These are phyloP conservation scores for Sphenostylis stenocarpa DNA, from an alignment of 306 rosid genomes.

Conservation along the genomic window DNA sequence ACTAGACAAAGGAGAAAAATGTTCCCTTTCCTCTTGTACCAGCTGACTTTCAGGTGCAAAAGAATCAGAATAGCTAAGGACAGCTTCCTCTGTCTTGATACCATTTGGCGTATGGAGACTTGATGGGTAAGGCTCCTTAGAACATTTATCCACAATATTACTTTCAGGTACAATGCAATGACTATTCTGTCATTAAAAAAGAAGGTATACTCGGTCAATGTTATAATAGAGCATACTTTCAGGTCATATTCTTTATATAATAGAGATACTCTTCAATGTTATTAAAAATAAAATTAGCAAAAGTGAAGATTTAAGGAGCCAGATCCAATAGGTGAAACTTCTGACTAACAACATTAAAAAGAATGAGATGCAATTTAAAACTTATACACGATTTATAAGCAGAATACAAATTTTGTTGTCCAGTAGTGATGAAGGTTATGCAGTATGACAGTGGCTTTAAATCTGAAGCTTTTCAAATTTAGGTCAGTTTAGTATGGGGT, in stretches of 20 bases:
- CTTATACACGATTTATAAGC: not conserved
- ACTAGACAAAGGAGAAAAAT: constrained; percentile 16
- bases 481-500: not conserved
- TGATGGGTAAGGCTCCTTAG: constrained; percentile 6
- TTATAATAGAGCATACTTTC: too few relatives aligned
- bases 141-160: constrained; percentile 1
- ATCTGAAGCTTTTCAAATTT: not conserved
- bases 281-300: not conserved
- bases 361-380: constrained; percentile 4
- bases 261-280: constrained; percentile 1
- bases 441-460: not conserved
- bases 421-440: not conserved
- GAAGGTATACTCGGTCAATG: too few relatives aligned
- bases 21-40: constrained; percentile 24
- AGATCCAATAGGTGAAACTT: constrained; percentile 14
- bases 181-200: constrained; percentile 26
- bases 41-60: constrained; percentile 26
- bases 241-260: not conserved
- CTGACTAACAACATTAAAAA: not conserved
- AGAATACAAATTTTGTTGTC: not conserved
- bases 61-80: constrained; percentile 36
- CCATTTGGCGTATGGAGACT: constrained; percentile 22
- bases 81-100: constrained; percentile 30
- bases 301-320: not conserved
- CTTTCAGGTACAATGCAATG: constrained; percentile 29